These are phyloP conservation scores for Boletus sp. DNA, from an alignment of 1,284 basidiomycete genomes.

Conservation along the genomic window DNA sequence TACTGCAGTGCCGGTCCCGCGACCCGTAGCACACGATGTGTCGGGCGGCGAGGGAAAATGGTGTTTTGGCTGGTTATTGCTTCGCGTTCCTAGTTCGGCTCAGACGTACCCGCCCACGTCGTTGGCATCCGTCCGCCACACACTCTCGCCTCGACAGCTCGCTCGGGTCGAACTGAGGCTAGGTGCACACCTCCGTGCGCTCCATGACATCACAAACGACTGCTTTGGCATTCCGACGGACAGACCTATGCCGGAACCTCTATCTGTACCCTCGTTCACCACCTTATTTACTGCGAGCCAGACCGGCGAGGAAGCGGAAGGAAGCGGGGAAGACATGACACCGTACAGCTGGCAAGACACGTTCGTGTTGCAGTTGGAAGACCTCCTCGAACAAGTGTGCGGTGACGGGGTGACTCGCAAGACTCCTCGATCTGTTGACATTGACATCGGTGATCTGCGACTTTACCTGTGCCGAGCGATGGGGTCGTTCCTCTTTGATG, in stretches of 20 bases:
- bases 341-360: conserved; percentile 71
- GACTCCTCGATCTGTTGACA: conserved; percentile 16
- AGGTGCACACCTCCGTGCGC: conserved; percentile 52
- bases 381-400: conserved; percentile 40
- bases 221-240: conserved; percentile 57
- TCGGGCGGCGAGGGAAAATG: conserved; percentile 16
- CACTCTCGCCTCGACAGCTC: conserved; percentile 41
- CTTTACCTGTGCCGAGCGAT: conserved; percentile 59
- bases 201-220: conserved; percentile 68
- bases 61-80: conserved; percentile 24
- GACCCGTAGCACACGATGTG: conserved; percentile 18
- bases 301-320: conserved; percentile 6
- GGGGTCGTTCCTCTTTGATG: conserved; percentile 68
- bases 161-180: conserved; percentile 53
- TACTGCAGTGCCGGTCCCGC: conserved; percentile 28
- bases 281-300: conserved; percentile 11
- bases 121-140: conserved; percentile 35
- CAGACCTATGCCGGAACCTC: conserved; percentile 26
- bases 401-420: conserved; percentile 1
- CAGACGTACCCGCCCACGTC: conserved; percentile 9
- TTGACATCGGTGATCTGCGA: conserved; percentile 45
- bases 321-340: conserved; percentile 34
- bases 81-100: conserved; percentile 15
- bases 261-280: conserved; percentile 10
- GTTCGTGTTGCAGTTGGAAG: conserved; percentile 57